Percentiles rank a stretch among this genome's conserved stretches.
These are phyloP conservation scores for Chrysoporthe cubensis DNA, from an alignment of 2,329 filamentous ascomycete genomes.

Conservation along the genomic window DNA sequence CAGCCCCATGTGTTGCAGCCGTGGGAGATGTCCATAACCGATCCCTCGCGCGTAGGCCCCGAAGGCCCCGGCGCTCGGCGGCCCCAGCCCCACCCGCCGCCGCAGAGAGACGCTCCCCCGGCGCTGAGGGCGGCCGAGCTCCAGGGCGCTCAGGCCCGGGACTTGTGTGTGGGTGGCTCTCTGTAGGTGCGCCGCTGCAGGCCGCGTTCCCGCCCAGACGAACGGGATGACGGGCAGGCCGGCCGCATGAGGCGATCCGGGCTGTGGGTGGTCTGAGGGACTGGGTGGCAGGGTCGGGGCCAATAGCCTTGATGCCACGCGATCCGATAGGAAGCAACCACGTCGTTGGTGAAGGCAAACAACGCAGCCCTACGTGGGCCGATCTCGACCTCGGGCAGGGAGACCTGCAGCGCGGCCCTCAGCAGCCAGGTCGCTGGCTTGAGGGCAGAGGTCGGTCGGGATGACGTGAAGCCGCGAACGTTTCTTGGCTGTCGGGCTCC, in stretches of 20 bases:
- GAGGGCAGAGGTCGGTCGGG: not conserved
- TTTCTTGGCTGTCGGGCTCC: too few relatives aligned
- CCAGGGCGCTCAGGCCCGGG: not conserved
- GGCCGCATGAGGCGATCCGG: not conserved
- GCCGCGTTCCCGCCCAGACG: not conserved
- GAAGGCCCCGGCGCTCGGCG: too few relatives aligned
- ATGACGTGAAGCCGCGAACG: not conserved
- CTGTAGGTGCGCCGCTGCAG: not conserved
- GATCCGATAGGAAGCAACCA: not conserved
- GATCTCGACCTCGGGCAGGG: not conserved
- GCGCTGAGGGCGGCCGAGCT: not conserved
- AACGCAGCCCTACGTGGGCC: not conserved
- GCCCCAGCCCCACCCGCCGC: not conserved
- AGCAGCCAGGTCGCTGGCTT: not conserved
- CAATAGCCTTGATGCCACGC: not conserved
- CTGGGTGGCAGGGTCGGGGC: not conserved
- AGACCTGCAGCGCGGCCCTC: not conserved
- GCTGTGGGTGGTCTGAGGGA: not conserved
- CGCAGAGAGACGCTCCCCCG: not conserved
- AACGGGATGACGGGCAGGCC: conserved; percentile 5
- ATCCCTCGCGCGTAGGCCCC: too few relatives aligned
- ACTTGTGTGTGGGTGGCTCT: not conserved
- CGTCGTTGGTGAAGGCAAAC: too few relatives aligned
- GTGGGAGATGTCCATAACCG: too few relatives aligned
- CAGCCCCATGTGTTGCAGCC: too few relatives aligned